These are phyloP conservation scores for Jamesozyma rosinii DNA, from an alignment of 805 yeast genomes.

Conservation along the genomic window DNA sequence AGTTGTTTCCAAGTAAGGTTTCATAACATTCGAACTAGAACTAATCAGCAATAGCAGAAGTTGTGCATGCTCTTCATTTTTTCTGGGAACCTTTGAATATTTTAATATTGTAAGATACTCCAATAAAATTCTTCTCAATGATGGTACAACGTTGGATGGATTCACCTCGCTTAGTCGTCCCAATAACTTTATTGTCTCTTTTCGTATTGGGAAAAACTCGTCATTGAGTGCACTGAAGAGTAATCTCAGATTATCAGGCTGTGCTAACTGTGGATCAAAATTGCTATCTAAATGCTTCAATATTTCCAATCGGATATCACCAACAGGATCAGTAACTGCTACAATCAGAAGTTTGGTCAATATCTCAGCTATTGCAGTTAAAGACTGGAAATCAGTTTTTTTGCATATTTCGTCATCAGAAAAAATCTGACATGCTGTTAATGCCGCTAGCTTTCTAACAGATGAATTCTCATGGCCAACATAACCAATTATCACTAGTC, in stretches of 20 bases:
- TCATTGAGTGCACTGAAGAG: constrained; percentile 86
- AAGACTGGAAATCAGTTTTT: constrained; percentile 72
- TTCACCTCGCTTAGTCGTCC: constrained; percentile 80
- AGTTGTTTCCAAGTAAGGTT: constrained; percentile 88
- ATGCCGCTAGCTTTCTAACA: constrained; percentile 75
- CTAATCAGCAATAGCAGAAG: constrained; percentile 64
- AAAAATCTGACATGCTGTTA: constrained; percentile 72
- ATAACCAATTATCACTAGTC: constrained; percentile 75
- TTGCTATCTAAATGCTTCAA: constrained; percentile 59
- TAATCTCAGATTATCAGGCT: constrained; percentile 79
- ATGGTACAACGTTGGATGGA: constrained; percentile 94
- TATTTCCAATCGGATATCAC: constrained; percentile 78
- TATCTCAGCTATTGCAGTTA: constrained; percentile 77
- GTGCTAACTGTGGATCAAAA: constrained; percentile 88
- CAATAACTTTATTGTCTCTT: constrained; percentile 65
- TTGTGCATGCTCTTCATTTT: constrained; percentile 79
- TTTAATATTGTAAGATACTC: constrained; percentile 80
- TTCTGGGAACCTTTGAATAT: constrained; percentile 64
- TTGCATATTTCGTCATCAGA: constrained; percentile 73
- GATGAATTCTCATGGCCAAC: constrained; percentile 70
- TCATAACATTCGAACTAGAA: constrained; percentile 71
- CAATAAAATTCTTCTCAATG: constrained; percentile 73
- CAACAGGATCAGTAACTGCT: constrained; percentile 79
- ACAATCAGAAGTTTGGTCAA: constrained; percentile 69
- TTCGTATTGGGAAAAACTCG: constrained; percentile 74